phyloP scores from a whole-genome alignment of 176 grass and related monocot genomes.

The Bothriochloa decipiens region DNA sequence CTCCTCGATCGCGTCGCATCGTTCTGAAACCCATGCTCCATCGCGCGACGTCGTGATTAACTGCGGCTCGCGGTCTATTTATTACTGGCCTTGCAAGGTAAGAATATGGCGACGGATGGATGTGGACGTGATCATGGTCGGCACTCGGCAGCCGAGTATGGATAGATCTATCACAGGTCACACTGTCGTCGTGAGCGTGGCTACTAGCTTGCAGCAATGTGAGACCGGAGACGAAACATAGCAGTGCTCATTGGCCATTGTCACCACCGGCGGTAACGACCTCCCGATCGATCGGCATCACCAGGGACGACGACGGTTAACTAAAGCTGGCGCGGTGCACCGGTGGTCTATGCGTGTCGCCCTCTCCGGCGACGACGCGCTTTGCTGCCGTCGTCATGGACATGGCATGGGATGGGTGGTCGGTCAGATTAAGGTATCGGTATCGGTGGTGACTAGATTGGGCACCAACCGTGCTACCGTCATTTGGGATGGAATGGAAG shows the following conservation, averaged over 20 bases:
- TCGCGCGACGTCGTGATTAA: background rate
- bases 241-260: background rate
- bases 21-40: background rate
- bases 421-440: constrained; percentile 1
- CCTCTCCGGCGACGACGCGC: background rate
- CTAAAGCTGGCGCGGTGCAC: too few species aligned
- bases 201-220: background rate
- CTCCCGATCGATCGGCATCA: background rate
- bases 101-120: background rate
- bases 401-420: background rate
- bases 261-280: background rate
- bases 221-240: background rate
- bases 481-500: background rate
- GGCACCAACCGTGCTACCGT: constrained; percentile 4
- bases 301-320: background rate
- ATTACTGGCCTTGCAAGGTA: constrained; percentile 19
- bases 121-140: constrained; percentile 25
- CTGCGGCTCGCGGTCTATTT: background rate
- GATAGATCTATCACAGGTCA: background rate
- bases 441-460: background rate
- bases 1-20: background rate
- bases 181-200: background rate
- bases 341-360: constrained; percentile 15
- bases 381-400: background rate
- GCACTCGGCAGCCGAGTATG: constrained; percentile 35